Conservation (phyloP, 2,329 filamentous ascomycete species). For the Periconia digitata region DNA sequence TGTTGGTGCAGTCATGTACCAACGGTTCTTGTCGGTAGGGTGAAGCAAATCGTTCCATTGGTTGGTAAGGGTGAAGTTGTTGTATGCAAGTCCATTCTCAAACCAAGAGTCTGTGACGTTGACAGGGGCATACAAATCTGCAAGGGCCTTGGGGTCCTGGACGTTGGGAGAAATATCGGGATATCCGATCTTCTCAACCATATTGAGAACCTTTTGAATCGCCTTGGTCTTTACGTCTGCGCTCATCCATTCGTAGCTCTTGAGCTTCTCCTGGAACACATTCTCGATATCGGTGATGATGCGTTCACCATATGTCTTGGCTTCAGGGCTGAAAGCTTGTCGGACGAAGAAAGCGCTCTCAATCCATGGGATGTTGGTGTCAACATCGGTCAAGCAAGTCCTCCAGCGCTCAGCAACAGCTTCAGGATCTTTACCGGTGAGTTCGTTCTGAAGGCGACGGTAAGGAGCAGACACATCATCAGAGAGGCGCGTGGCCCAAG, state of each 20-base stretch:
- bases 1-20: background rate
- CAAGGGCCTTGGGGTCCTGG: background rate
- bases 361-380: background rate
- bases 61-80: background rate
- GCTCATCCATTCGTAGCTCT: background rate
- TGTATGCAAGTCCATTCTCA: background rate
- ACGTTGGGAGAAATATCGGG: conserved; percentile 3
- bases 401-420: background rate
- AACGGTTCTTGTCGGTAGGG: background rate
- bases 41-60: background rate
- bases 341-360: background rate
- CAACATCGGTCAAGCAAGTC: background rate
- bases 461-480: conserved; percentile 55
- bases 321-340: background rate
- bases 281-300: conserved; percentile 35
- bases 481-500: conserved; percentile 56
- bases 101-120: conserved; percentile 1
- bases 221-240: background rate
- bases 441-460: background rate
- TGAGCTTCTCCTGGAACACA: background rate
- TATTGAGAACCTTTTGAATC: conserved; percentile 1
- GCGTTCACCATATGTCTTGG: conserved; percentile 34
- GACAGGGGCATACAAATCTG: background rate
- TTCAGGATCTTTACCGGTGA: background rate
- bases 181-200: conserved; percentile 1